Conservation (phyloP, 2,329 filamentous ascomycete species). For the Cladosporium halotolerans region DNA sequence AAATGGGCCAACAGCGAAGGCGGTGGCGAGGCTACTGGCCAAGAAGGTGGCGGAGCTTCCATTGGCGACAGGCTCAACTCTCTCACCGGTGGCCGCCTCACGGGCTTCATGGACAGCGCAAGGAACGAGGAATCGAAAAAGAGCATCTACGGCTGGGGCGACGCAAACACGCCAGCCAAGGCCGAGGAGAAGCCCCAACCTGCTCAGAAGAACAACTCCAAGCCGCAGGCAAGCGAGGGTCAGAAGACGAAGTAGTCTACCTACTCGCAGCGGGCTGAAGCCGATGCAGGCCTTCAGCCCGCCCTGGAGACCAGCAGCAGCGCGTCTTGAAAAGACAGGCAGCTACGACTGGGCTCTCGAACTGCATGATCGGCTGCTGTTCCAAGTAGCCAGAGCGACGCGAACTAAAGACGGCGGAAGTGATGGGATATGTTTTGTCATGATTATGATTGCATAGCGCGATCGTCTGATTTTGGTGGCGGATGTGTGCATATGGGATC, state of each 20-base stretch:
- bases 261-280: constrained; percentile 8
- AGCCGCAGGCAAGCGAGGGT: constrained; percentile 12
- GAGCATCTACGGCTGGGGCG: constrained; percentile 13
- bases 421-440: background rate
- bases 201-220: constrained; percentile 3
- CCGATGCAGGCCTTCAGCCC: background rate
- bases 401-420: too few species aligned
- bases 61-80: constrained; percentile 39
- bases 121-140: constrained; percentile 14
- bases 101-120: constrained; percentile 28
- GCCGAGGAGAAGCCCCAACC: constrained; percentile 15
- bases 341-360: too few species aligned
- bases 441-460: constrained; percentile 5
- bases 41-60: constrained; percentile 23
- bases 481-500: background rate
- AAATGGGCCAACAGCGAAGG: constrained; percentile 31
- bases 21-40: background rate
- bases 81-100: constrained; percentile 34
- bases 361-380: too few species aligned
- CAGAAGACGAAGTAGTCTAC: background rate
- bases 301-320: background rate
- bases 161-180: constrained; percentile 14
- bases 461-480: background rate
- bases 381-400: too few species aligned
- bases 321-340: too few species aligned